Base-by-base conservation (phyloP, 176 grass and related monocot species). In the Zea mays region DNA sequence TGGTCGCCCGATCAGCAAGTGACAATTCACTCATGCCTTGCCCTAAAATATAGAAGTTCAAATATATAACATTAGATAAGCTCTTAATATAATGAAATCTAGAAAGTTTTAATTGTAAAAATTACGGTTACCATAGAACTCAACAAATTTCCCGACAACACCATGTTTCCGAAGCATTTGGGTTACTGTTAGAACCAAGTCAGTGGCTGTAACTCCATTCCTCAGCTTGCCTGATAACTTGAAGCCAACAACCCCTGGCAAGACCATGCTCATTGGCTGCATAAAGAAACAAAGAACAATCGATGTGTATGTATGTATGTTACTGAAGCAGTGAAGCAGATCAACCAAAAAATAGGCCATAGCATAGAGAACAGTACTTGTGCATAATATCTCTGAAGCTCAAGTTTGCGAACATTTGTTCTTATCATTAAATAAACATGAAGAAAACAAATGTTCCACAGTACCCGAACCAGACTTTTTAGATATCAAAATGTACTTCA, bases 161-260 rank as follows among this genome's bases (percentile, higher is more conserved):
- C 95, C 95, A 78, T 98, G 95, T 79, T 98, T 98, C 67, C 95
- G 88, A 84, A 98, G 86, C 9, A 98, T 92, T 66, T 98, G 95
- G 62, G 95, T 98, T 42, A 94, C 95, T 80, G 92, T 98, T 43
- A 98, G 84, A 65, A 98, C 95, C 87, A 98, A 90, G 72, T 98
- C 95, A 66, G 95, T 98, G 34, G 95, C 95, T 33, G 95, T 94
- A 69, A 98, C 89, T 45, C 95, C 95, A 86, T 94, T 98, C 45
- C 61, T 89, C 85, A 97, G 67, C 69, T 97, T 97, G 79, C 91
- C 94, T 60, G 86, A 52, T 65, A 97, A 85, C 86, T 92, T 98
- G 83, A 98, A 94, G 60, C 95, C 95, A 10, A 94, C 91, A 86
- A 98, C 95, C 74, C 91, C 94, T 36, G 91, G 95, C 70, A 98